Evolutionary conservation across 495 filamentous ascomycete species (phyloP).

Genomic region (Annulohypoxylon maeteangense): DNA sequence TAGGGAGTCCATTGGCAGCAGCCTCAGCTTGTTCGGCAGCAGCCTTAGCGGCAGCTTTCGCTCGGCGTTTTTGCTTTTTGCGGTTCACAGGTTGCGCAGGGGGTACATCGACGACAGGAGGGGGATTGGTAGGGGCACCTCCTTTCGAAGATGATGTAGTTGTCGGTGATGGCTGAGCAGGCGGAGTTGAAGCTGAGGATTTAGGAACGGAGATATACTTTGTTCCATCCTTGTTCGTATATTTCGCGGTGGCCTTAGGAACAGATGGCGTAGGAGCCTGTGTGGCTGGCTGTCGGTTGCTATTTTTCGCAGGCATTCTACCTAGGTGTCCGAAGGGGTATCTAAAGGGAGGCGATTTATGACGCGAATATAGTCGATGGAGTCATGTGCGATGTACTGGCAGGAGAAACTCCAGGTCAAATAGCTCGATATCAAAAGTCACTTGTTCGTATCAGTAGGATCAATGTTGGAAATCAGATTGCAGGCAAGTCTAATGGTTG

Average conservation of each 20-base stretch:
- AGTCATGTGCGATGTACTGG: slow-evolving; percentile 47
- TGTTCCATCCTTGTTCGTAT: slow-evolving; percentile 74
- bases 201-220: slow-evolving; percentile 76
- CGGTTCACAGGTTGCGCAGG: slow-evolving; percentile 72
- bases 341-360: slow-evolving; percentile 16
- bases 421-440: slow-evolving; percentile 12
- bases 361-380: slow-evolving; percentile 39
- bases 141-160: slow-evolving; percentile 48
- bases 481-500: not conserved
- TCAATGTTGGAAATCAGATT: slow-evolving; percentile 5
- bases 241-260: slow-evolving; percentile 63
- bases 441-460: slow-evolving; percentile 4
- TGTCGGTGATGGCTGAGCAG: slow-evolving; percentile 61
- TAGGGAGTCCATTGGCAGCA: slow-evolving; percentile 55
- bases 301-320: slow-evolving; percentile 64
- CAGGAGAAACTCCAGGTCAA: slow-evolving; percentile 23
- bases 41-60: slow-evolving; percentile 79
- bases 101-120: slow-evolving; percentile 36
- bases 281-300: slow-evolving; percentile 54
- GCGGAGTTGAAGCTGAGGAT: slow-evolving; percentile 60
- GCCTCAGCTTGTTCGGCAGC: slow-evolving; percentile 59
- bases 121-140: slow-evolving; percentile 43
- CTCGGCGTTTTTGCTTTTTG: slow-evolving; percentile 90
- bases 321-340: slow-evolving; percentile 4
- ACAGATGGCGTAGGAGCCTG: slow-evolving; percentile 52